Conservation (phyloP, 257 asterid genomes). For the Rubia yunnanensis region DNA sequence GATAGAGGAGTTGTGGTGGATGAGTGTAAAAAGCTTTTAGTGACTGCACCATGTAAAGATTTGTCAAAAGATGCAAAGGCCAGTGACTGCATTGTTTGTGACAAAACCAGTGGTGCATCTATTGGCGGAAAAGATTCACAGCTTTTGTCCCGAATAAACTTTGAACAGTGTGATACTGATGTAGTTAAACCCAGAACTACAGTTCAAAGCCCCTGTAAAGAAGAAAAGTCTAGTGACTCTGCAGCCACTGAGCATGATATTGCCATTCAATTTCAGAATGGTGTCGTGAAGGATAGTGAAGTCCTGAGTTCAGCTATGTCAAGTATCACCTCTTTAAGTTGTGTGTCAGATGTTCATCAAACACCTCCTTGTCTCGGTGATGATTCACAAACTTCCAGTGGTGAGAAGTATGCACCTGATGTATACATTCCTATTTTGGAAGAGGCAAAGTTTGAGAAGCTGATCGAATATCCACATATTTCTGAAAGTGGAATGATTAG, state of each 20-base stretch:
- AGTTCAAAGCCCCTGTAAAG: constrained; percentile 19
- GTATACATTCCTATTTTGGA: constrained; percentile 16
- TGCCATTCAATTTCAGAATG: constrained; percentile 16
- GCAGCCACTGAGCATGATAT: constrained; percentile 23
- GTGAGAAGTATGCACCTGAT: constrained; percentile 21
- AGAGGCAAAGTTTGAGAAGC: constrained; percentile 22
- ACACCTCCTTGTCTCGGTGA: constrained; percentile 23
- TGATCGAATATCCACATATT: constrained; percentile 19
- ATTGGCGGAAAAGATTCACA: constrained; percentile 25
- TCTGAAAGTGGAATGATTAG: constrained; percentile 15
- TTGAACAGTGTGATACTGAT: constrained; percentile 6
- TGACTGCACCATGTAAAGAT: constrained; percentile 18
- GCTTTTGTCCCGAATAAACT: constrained; percentile 16
- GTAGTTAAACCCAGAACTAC: constrained; percentile 24
- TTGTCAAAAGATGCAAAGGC: constrained; percentile 14
- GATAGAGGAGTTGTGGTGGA: constrained; percentile 29
- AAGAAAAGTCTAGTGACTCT: constrained; percentile 13
- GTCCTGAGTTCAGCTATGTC: constrained; percentile 16
- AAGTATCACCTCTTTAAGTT: constrained; percentile 17
- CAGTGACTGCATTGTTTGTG: constrained; percentile 12
- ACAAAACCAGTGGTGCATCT: constrained; percentile 20
- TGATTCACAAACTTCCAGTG: constrained; percentile 18
- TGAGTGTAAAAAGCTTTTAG: constrained; percentile 25
- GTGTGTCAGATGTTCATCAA: constrained; percentile 25
- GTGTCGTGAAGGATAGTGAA: constrained; percentile 17